A percentile compares a stretch with the other conserved stretches of the same genome.
Conservation (phyloP, 139 green algal genomes). For the Tetraselmis chui region DNA sequence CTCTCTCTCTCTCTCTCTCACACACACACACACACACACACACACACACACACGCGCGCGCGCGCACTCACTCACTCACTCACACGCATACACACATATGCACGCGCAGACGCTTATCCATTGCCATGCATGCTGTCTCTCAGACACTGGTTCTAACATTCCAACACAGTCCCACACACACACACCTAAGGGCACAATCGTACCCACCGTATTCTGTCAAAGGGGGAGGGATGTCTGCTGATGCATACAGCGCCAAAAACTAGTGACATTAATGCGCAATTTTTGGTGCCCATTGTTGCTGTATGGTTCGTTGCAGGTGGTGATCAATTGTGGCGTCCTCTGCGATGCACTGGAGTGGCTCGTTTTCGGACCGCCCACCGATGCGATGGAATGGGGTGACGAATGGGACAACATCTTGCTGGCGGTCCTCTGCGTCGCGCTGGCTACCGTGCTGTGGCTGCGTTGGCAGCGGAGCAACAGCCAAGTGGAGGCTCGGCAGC, state of each 20-base stretch:
- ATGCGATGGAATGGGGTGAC: background rate
- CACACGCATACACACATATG: background rate
- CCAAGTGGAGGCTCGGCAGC: too few species aligned
- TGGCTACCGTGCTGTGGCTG: background rate
- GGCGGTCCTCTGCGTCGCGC: background rate
- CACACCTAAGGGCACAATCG: too few species aligned
- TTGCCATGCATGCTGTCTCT: too few species aligned
- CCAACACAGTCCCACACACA: too few species aligned
- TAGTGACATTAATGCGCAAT: too few species aligned
- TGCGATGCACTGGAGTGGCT: background rate
- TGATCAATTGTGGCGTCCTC: background rate
- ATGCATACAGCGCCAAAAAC: too few species aligned
- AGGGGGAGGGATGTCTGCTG: too few species aligned
- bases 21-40: background rate
- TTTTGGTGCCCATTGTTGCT: too few species aligned
- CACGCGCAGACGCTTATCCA: background rate
- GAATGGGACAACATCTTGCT: background rate
- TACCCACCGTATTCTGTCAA: too few species aligned
- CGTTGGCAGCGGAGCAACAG: background rate
- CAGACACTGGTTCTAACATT: too few species aligned
- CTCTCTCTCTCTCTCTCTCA: background rate
- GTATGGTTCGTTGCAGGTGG: too few species aligned
- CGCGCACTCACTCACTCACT: background rate
- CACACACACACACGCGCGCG: background rate
- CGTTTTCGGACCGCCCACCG: background rate